Evolutionary conservation across 2,329 filamentous ascomycete genomes (phyloP).

Genomic region (Fusarium sp.): DNA sequence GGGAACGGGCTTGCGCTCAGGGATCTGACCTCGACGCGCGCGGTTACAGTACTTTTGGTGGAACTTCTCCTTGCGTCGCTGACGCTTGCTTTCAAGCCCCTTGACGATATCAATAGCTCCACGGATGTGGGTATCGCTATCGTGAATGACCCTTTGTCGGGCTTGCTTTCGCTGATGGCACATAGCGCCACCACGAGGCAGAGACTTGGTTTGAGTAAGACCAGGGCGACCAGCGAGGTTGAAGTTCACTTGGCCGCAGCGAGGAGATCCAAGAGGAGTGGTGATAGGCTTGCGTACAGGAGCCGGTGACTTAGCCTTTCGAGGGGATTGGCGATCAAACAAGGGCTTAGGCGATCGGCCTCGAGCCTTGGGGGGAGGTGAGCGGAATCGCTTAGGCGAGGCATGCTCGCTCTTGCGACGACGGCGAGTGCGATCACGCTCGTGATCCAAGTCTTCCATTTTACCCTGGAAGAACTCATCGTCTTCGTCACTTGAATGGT

Average conservation of each 20-base stretch:
- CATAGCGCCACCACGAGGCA: constrained; percentile 82
- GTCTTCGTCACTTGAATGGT: constrained; percentile 75
- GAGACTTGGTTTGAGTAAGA: constrained; percentile 83
- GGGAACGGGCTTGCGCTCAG: constrained; percentile 76
- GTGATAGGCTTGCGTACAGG: constrained; percentile 68
- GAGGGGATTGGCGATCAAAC: constrained; percentile 78
- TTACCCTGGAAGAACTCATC: constrained; percentile 78
- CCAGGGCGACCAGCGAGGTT: constrained; percentile 69
- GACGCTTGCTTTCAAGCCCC: constrained; percentile 92
- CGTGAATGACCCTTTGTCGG: constrained; percentile 53
- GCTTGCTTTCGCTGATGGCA: constrained; percentile 68
- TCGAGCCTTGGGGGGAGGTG: constrained; percentile 62
- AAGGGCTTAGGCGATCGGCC: constrained; percentile 66
- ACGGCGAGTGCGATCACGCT: constrained; percentile 64
- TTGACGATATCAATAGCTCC: constrained; percentile 99
- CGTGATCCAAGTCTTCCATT: constrained; percentile 74
- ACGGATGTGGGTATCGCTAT: constrained; percentile 75
- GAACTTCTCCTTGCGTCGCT: constrained; percentile 92
- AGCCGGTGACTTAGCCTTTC: constrained; percentile 77
- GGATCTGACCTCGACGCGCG: constrained; percentile 75
- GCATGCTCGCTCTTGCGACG: constrained; percentile 65
- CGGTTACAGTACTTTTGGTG: constrained; percentile 91
- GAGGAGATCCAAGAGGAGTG: constrained; percentile 57
- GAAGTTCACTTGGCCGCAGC: constrained; percentile 56
- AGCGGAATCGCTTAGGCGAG: constrained; percentile 61